A percentile compares a stretch with the other conserved stretches of the same genome.
Evolutionary conservation across 2,329 filamentous ascomycete species (phyloP).

Genomic region (Ilyonectria mors-panacis): DNA sequence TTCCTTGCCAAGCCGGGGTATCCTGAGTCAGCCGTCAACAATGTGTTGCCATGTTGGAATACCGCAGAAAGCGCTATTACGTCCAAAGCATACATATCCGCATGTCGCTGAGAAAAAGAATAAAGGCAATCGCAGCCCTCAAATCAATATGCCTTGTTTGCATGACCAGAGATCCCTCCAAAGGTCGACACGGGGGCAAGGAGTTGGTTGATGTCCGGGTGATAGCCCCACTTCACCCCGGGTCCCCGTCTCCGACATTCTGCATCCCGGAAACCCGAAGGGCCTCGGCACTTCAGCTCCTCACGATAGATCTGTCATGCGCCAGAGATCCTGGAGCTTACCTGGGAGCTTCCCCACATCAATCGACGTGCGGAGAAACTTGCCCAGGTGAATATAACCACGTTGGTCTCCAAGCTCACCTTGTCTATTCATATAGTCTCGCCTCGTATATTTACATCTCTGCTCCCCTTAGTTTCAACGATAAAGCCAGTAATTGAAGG

Average conservation of each 20-base stretch:
- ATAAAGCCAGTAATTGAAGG: not conserved
- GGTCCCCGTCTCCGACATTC: not conserved
- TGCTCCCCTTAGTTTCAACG: not conserved
- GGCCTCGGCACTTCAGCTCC: constrained; percentile 24
- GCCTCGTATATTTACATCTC: not conserved
- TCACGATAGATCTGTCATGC: not conserved
- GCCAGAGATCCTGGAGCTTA: constrained; percentile 10
- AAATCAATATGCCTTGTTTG: not conserved
- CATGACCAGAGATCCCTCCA: not conserved
- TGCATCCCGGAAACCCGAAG: constrained; percentile 22
- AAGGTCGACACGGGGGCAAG: not conserved
- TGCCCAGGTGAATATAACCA: not conserved
- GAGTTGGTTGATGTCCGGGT: not conserved
- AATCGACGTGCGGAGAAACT: constrained; percentile 8
- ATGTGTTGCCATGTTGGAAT: not conserved
- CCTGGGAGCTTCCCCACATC: constrained; percentile 10
- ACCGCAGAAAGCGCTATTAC: not conserved
- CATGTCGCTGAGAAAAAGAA: not conserved
- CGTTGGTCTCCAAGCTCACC: not conserved
- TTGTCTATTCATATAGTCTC: not conserved
- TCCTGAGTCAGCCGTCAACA: not conserved
- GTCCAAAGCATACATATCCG: not conserved
- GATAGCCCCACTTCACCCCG: constrained; percentile 23
- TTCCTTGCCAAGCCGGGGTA: constrained; percentile 5
- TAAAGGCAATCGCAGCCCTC: not conserved